Evolutionary conservation across 2,329 filamentous ascomycete genomes (phyloP), one percentile per base, ranked within the genome.

Genomic region (Scleromitrula shiraiana): DNA sequence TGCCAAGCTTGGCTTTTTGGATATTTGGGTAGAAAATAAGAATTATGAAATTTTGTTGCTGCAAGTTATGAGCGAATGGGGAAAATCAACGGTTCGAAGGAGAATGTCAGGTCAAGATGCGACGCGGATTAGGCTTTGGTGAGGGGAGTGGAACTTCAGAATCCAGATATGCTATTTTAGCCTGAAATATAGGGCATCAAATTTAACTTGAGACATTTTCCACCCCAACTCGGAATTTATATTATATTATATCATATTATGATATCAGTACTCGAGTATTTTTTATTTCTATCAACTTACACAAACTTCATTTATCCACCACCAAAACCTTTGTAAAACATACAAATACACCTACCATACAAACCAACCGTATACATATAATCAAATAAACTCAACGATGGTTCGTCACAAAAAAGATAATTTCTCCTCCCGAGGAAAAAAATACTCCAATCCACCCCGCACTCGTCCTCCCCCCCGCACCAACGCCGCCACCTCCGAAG

Each of bases 331-430:
- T 24, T 24, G 10, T 9, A 15, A 15, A 46, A 14, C 8, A 24
- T n/a, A 38, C n/a, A 20, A 33, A 5, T 1, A 9, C 36, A 9
- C 33, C 20, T 14, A 10, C 8, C 10, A 19, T 19, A n/a, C 22
- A 15, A 10, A 40, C 15, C 10, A 40, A 27, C 12, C 22, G n/a
- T n/a, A n/a, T 10, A 48, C 39, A 26, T 36, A 20, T 24, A 26
- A 23, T 15, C 26, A 57, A 30, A 38, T 2, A 33, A 4, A 15
- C 17, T 36, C 41, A 60, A 36, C 12, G n/a, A 96, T 95, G 90
- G 89, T 96, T 46, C 88, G 91, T 52, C 91, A 96, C 70, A 97
- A 96, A 71, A 97, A 97, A 69, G 90, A 96, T 68, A 77, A 77
- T 59, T 80, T 82, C 64, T 73, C 77, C 46, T 75, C 76, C 5